phyloP scores from a whole-genome alignment of 2,329 filamentous ascomycete genomes.

The Aspergillus oerlinghausenensis region DNA sequence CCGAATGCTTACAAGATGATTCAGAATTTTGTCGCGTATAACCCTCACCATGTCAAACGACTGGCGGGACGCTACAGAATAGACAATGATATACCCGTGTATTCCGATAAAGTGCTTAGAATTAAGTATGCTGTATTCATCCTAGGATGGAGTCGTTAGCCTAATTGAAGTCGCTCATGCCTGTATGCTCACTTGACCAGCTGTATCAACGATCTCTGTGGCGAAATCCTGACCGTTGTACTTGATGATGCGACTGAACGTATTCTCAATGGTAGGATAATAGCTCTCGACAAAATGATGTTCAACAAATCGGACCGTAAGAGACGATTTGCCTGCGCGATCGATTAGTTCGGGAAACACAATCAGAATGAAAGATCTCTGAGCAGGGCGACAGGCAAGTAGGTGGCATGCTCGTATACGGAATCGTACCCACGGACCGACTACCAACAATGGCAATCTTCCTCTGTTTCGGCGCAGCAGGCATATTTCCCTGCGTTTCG shows the following conservation, averaged over 20 bases:
- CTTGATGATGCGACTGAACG: conserved; percentile 92
- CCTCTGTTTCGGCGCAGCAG: conserved; percentile 73
- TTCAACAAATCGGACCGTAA: conserved; percentile 95
- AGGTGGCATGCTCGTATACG: neutral
- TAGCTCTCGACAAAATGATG: conserved; percentile 98
- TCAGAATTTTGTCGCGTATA: conserved; percentile 94
- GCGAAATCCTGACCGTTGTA: conserved; percentile 89
- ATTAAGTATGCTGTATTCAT: conserved; percentile 98
- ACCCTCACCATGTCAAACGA: conserved; percentile 97
- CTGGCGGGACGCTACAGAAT: conserved; percentile 89
- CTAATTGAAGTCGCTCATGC: conserved; percentile 1
- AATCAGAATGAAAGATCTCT: neutral
- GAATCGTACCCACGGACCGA: conserved; percentile 72
- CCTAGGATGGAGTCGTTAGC: conserved; percentile 47
- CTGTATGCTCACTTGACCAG: conserved; percentile 67
- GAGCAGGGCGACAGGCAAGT: neutral
- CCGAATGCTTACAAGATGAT: conserved; percentile 68
- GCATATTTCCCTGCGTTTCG: conserved; percentile 47
- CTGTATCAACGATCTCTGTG: conserved; percentile 97
- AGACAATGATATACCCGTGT: conserved; percentile 97
- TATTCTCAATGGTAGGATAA: conserved; percentile 98
- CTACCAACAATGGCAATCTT: conserved; percentile 96
- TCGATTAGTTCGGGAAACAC: conserved; percentile 8
- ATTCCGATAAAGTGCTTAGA: conserved; percentile 99
- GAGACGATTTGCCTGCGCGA: conserved; percentile 81